Base-by-base conservation (phyloP, 2,329 filamentous ascomycete species). In the Cercospora citrullina region DNA sequence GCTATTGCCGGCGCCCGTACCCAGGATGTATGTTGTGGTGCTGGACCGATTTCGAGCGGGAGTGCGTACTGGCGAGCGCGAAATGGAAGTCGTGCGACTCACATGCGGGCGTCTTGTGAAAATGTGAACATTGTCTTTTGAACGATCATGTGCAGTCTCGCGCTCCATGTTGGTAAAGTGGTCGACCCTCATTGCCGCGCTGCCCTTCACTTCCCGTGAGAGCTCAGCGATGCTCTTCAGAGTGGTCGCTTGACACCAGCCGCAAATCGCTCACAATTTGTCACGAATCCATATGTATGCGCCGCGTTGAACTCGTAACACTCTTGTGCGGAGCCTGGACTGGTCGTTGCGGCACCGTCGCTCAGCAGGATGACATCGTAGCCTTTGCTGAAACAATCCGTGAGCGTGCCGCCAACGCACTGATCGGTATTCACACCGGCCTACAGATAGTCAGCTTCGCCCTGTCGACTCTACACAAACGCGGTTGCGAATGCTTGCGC, bases 401-500 rank as follows among this genome's bases (percentile, higher is more conserved):
- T 79, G 67, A 88, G 76, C 14, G 85, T 87, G 0, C 85, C 85
- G 23, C 84, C 80, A 7, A 89, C 86, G 73, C 87, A 88, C 74
- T 88, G 86, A 76, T 89, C 86, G 2, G 86, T 87, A 72, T 89
- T 89, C 12, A 88, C 86, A 0, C 87, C 87, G 0, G 84, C 78
- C 62, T 64, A 23, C 18, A 9, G 28, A 14, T 10, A 63, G 60
- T 63, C 45, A 63, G 60, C 60, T 53, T 33, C 18, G 28, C 45
- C 21, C 23, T 36, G 21, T 63, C 30, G 16, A 23, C 6, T 26
- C 30, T 53, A 5, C 31, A 48, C 48, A 16, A 16, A 30, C 14
- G 23, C 23, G 0, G 14, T 55, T 55, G 48, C 48, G 48, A 28
- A n/a, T 16, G 16, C 48, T 55, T 55, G 48, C 48, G 23, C 4